phyloP scores from a whole-genome alignment of 1,284 basidiomycete species.

The Tranzscheliella williamsii region DNA sequence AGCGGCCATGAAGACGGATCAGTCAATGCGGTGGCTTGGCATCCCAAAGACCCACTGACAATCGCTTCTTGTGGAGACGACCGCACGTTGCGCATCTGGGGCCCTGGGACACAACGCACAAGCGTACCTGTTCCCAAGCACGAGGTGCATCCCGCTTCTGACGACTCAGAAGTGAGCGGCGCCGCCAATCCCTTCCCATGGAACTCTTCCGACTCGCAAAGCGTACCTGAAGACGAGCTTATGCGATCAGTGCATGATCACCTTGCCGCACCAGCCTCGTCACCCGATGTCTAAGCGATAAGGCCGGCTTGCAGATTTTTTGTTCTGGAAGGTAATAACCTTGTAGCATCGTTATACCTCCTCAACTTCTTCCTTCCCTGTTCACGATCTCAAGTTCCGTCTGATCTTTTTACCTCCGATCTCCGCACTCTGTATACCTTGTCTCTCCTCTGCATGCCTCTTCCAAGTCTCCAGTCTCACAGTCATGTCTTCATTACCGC shows the following conservation, averaged over 20 bases:
- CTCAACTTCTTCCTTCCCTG: no score
- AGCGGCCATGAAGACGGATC: slow-evolving; percentile 80
- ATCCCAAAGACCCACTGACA: slow-evolving; percentile 77
- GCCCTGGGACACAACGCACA: slow-evolving; percentile 16
- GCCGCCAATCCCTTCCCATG: slow-evolving; percentile 40
- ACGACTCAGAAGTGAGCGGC: slow-evolving; percentile 31
- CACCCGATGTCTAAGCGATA: no score
- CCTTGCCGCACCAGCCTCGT: no score
- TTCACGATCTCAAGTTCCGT: no score
- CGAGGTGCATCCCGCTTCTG: slow-evolving; percentile 15
- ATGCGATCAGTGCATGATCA: slow-evolving; percentile 28
- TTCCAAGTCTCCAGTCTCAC: no score
- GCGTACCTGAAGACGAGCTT: slow-evolving; percentile 19
- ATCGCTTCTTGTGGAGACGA: slow-evolving; percentile 70
- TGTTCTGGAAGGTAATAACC: no score
- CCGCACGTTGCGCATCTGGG: slow-evolving; percentile 51
- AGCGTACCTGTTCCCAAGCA: background rate
- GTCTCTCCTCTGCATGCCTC: no score
- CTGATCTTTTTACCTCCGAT: no score
- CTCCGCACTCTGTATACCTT: no score
- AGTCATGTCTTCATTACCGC: no score
- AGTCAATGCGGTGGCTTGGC: slow-evolving; percentile 96
- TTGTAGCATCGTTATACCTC: no score
- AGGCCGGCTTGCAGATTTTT: no score
- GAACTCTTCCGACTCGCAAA: slow-evolving; percentile 18